These are phyloP conservation scores for Radiomyces spectabilis DNA, from an alignment of 192 early-diverging fungal genomes.

Conservation along the genomic window DNA sequence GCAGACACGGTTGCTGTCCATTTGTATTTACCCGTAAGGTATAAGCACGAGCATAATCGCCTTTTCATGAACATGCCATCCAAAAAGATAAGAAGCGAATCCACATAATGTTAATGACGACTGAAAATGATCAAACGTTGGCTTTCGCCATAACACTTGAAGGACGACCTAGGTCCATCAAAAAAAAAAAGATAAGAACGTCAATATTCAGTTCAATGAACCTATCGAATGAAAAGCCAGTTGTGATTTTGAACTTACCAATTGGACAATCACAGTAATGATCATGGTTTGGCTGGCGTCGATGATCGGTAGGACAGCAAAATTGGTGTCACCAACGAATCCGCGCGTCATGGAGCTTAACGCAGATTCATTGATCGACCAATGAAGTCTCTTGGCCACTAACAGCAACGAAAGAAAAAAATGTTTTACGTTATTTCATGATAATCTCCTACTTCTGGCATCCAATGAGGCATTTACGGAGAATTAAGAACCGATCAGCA, in stretches of 20 bases:
- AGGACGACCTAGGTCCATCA: conserved; percentile 37
- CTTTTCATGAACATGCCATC: conserved; percentile 99
- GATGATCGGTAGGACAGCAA: conserved; percentile 73
- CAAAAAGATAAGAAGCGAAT: conserved; percentile 86
- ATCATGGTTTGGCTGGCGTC: conserved; percentile 62
- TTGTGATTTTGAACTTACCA: conserved; percentile 35
- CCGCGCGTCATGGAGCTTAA: conserved; percentile 75
- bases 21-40: conserved; percentile 45
- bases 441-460: background rate
- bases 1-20: background rate
- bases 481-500: conserved; percentile 64
- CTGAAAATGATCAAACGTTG: conserved; percentile 56
- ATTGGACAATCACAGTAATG: conserved; percentile 63
- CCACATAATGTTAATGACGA: conserved; percentile 71
- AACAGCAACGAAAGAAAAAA: background rate
- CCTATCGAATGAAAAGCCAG: background rate
- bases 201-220: background rate
- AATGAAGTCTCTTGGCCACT: conserved; percentile 29
- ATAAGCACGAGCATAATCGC: conserved; percentile 77
- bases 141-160: conserved; percentile 43
- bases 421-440: too few relatives aligned
- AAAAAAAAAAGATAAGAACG: background rate
- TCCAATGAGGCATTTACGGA: conserved; percentile 19
- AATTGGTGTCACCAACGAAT: conserved; percentile 80
- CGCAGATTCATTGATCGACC: conserved; percentile 35